Percentiles rank a stretch among this genome's conserved stretches.
phyloP scores from a whole-genome alignment of 164 flowering plant genomes.

The Brasenia schreberi region DNA sequence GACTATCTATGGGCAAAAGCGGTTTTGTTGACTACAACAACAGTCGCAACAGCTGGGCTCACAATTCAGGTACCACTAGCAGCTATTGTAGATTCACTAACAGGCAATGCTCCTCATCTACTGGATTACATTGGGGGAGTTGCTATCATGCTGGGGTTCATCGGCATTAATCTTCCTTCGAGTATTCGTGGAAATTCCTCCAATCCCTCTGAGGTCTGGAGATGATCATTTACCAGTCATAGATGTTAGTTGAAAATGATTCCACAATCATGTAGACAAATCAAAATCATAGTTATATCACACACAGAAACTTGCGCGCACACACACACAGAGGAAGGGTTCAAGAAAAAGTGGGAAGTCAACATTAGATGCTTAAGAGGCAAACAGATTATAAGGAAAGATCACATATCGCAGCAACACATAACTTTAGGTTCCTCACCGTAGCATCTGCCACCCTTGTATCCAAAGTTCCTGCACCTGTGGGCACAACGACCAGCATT shows the following conservation, averaged over 20 bases:
- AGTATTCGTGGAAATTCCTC: conserved; percentile 27
- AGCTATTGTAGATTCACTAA: conserved; percentile 67
- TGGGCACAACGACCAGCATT: background rate
- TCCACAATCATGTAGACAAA: background rate
- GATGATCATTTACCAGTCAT: background rate
- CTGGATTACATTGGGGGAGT: conserved; percentile 75
- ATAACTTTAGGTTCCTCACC: too few species aligned
- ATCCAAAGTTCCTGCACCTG: background rate
- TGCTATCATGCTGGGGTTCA: conserved; percentile 72
- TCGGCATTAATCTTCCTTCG: conserved; percentile 70
- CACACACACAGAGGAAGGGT: too few species aligned
- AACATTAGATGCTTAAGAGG: background rate
- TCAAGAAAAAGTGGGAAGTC: too few species aligned
- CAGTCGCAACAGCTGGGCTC: conserved; percentile 94
- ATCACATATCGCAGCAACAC: background rate
- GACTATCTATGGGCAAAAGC: conserved; percentile 98
- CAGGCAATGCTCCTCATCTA: conserved; percentile 57
- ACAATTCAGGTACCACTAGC: conserved; percentile 95
- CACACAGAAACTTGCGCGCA: too few species aligned
- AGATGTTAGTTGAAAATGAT: background rate
- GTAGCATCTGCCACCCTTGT: too few species aligned
- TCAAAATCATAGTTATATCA: too few species aligned
- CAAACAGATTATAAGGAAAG: background rate
- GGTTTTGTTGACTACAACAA: conserved; percentile 78
- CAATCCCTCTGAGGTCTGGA: conserved; percentile 18